Percentiles rank a stretch among this genome's conserved stretches.
Evolutionary conservation across 192 early-diverging fungal genomes (phyloP).

Genomic region (Mortierella claussenii): DNA sequence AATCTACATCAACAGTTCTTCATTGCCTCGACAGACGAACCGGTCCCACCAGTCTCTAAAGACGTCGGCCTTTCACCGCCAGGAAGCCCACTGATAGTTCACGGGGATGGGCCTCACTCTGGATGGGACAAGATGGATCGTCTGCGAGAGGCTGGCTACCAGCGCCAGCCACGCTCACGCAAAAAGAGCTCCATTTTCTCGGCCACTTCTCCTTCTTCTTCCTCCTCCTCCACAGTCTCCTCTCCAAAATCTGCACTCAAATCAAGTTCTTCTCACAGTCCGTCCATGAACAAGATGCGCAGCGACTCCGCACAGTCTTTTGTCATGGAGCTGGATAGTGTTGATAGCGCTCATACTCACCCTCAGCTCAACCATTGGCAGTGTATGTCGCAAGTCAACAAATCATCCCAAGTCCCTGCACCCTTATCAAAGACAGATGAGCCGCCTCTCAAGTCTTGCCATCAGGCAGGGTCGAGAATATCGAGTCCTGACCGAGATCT

Average conservation of each 20-base stretch:
- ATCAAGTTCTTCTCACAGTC: conserved; percentile 2
- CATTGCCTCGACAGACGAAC: conserved; percentile 21
- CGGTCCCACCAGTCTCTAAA: conserved; percentile 12
- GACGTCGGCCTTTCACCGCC: conserved; percentile 15
- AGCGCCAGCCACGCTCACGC: background rate
- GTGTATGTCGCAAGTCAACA: too few relatives aligned
- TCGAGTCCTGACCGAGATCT: background rate
- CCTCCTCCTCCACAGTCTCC: background rate
- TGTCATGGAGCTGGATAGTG: background rate
- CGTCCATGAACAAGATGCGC: background rate
- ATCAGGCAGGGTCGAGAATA: too few relatives aligned
- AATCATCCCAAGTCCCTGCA: too few relatives aligned
- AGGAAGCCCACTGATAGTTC: background rate
- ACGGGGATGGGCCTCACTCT: background rate
- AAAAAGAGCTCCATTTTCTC: conserved; percentile 20
- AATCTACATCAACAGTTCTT: conserved; percentile 15
- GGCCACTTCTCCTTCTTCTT: background rate
- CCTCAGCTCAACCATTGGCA: background rate
- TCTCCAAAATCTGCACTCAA: conserved; percentile 1
- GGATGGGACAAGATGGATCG: background rate
- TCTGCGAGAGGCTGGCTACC: background rate
- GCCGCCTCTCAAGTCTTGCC: too few relatives aligned
- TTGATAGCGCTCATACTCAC: background rate
- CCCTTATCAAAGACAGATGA: too few relatives aligned
- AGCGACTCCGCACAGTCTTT: background rate